Evolutionary conservation across 805 yeast genomes (phyloP), one percentile per base, ranked within the genome.

Genomic region (Hanseniaspora meyeri): DNA sequence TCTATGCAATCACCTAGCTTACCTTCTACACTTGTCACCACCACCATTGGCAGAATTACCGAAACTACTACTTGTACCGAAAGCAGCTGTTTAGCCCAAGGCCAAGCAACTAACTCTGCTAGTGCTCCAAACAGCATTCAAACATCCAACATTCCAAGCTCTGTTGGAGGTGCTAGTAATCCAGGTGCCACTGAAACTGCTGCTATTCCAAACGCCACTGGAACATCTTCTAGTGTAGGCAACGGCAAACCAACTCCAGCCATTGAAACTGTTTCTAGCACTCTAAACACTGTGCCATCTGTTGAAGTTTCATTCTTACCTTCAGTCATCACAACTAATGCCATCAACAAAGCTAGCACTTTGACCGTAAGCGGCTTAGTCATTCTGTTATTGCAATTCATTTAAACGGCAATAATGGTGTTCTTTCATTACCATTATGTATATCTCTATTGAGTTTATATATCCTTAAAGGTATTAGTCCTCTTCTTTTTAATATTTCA

Each of bases 91-190:
- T 60, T 60, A 4, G 17, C 51, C 4, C 54, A 58, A 42, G 60
- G 61, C 34, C 24, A 27, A 8, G 29, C 49, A 29, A 59, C 61
- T 17, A 54, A 50, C 39, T 55, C 52, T 19, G 57, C 57, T 48
- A 45, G 31, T 34, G 59, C 60, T 4, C 62, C 62, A 43, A 19
- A 10, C 9, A 17, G 29, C 4, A 36, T 19, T 8, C 16, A 38
- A 19, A 38, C 56, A 12, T 40, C 42, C 4, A 2, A n/a, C 19
- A 39, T 6, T 5, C 24, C 43, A 40, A 37, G 51, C n/a, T 14
- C 38, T 36, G 38, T 14, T 34, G 11, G 3, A 11, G 7, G 37
- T 12, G 3, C 37, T 34, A 7, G 37, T 24, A 24, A 4, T 34
- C 14, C 14, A 34, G 7, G 37, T 32, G 34, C 34, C 10, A 10